Evolutionary conservation across 306 rosid genomes (phyloP).

Genomic region (Mimosa pudica): DNA sequence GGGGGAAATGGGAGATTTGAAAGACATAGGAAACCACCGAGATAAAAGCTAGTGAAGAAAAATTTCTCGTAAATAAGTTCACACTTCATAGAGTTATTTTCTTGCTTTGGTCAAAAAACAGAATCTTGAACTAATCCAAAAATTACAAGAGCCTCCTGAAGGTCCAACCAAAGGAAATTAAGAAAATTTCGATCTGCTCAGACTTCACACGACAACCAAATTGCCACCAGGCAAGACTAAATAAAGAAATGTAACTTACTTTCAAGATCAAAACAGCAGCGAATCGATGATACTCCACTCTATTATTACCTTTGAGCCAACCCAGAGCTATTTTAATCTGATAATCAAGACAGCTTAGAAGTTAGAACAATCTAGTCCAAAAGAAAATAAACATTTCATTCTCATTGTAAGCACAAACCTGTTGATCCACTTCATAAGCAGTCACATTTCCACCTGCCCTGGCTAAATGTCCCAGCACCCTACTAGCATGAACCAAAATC

Average conservation of each 20-base stretch:
- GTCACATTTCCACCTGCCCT: slow-evolving; percentile 99
- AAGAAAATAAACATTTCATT: not conserved
- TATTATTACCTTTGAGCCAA: slow-evolving; percentile 76
- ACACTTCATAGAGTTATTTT: not conserved
- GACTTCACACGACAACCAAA: not conserved
- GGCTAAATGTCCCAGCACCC: slow-evolving; percentile 93
- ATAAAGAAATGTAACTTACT: slow-evolving; percentile 52
- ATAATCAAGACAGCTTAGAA: slow-evolving; percentile 27
- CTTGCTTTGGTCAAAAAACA: not conserved
- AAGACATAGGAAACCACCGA: slow-evolving; percentile 25
- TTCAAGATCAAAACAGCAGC: slow-evolving; percentile 94
- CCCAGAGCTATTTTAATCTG: slow-evolving; percentile 86
- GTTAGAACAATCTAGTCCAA: not conserved
- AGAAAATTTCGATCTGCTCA: not conserved
- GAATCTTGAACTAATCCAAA: not conserved
- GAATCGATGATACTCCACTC: slow-evolving; percentile 91
- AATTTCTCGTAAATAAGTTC: slow-evolving; percentile 5
- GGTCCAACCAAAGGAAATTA: too few relatives aligned
- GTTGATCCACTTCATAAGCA: slow-evolving; percentile 94
- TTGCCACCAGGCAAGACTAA: not conserved
- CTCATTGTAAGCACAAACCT: slow-evolving; percentile 52
- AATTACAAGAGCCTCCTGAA: not conserved
- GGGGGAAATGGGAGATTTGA: slow-evolving; percentile 5
- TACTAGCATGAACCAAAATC: slow-evolving; percentile 84
- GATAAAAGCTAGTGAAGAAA: slow-evolving; percentile 3